Conservation (phyloP, 371 early-diverging fungal genomes). For the Mucor irregularis region DNA sequence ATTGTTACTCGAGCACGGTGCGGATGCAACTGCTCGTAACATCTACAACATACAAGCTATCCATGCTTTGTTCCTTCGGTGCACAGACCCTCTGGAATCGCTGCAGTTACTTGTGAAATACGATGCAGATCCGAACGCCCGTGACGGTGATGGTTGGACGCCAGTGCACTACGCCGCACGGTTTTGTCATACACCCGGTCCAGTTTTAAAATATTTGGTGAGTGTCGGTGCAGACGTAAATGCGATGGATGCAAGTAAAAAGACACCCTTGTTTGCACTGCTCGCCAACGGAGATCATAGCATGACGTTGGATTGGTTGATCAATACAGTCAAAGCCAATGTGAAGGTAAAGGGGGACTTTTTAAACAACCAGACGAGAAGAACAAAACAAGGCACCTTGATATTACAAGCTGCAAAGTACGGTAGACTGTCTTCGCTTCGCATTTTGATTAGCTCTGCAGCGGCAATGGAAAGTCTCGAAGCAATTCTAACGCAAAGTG, state of each 20-base stretch:
- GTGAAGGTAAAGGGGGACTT: conserved; percentile 24
- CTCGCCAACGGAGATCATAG: conserved; percentile 35
- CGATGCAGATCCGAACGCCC: conserved; percentile 53
- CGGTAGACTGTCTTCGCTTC: conserved; percentile 16
- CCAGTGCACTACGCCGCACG: conserved; percentile 72
- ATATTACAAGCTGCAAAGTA: conserved; percentile 35
- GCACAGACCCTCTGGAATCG: conserved; percentile 44
- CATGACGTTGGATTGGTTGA: conserved; percentile 20
- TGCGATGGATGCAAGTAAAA: conserved; percentile 31
- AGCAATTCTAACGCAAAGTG: neutral
- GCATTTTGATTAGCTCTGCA: conserved; percentile 12
- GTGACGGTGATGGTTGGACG: conserved; percentile 78
- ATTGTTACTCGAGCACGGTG: conserved; percentile 48
- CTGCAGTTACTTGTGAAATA: conserved; percentile 26
- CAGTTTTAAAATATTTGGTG: conserved; percentile 25
- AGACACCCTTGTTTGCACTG: conserved; percentile 37
- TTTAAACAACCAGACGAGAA: conserved; percentile 12
- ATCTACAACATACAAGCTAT: conserved; percentile 41
- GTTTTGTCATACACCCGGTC: conserved; percentile 44
- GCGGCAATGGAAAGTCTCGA: conserved; percentile 16
- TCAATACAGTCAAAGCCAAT: conserved; percentile 20
- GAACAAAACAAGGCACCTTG: conserved; percentile 17
- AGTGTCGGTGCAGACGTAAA: conserved; percentile 53
- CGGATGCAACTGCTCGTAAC: conserved; percentile 46
- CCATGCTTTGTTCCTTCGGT: conserved; percentile 38